phyloP scores from a whole-genome alignment of 129 eudicot genomes.

The Solidago caesia region DNA sequence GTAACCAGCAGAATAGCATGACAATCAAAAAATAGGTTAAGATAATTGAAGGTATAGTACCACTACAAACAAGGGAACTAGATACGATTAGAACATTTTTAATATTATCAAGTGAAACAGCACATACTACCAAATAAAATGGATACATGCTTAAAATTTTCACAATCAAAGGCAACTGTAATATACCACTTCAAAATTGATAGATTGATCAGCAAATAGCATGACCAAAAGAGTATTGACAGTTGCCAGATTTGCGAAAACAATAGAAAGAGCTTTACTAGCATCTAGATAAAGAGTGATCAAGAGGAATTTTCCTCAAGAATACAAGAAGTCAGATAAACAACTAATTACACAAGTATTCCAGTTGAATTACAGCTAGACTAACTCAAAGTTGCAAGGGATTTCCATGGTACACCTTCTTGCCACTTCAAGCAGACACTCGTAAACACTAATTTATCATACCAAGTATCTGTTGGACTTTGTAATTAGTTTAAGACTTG shows the following conservation, averaged over 20 bases:
- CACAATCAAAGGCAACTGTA: background rate
- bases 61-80: background rate
- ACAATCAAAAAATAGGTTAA: constrained; percentile 3
- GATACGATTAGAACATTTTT: background rate
- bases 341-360: constrained; percentile 11
- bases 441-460: background rate
- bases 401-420: background rate
- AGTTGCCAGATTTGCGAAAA: background rate
- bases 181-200: background rate
- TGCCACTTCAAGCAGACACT: background rate
- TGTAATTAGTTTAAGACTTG: no score
- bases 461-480: background rate
- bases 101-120: constrained; percentile 10
- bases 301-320: background rate
- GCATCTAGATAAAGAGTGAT: background rate
- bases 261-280: background rate
- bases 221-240: background rate
- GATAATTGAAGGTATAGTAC: background rate
- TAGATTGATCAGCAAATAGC: background rate
- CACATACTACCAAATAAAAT: background rate
- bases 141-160: no score
- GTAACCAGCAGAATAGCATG: background rate
- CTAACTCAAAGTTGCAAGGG: background rate
- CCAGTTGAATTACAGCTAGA: background rate
- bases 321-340: background rate